Conservation (phyloP, 2,329 filamentous ascomycete genomes). For the Penicillium sp. region DNA sequence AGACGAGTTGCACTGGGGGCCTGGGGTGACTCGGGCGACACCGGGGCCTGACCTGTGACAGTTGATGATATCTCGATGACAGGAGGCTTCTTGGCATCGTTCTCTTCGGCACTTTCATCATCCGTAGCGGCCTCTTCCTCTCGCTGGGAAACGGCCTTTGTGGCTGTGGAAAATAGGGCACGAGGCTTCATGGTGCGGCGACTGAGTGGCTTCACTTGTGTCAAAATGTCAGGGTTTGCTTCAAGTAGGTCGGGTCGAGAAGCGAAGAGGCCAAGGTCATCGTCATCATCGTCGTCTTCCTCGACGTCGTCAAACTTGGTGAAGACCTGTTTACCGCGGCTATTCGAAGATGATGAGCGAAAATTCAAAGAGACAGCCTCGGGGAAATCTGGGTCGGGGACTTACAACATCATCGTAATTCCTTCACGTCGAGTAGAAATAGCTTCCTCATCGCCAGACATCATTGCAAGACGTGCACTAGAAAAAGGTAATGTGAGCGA, state of each 20-base stretch:
- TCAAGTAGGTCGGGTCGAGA: slow-evolving; percentile 34
- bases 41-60: slow-evolving; percentile 15
- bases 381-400: slow-evolving; percentile 15
- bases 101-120: slow-evolving; percentile 41
- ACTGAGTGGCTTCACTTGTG: slow-evolving; percentile 46
- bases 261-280: slow-evolving; percentile 40
- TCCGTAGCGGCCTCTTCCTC: slow-evolving; percentile 50
- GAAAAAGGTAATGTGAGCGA: neutral
- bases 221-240: slow-evolving; percentile 20
- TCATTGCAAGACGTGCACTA: neutral
- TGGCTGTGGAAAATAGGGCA: slow-evolving; percentile 50
- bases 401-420: slow-evolving; percentile 58
- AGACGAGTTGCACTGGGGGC: slow-evolving; percentile 31
- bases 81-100: slow-evolving; percentile 10
- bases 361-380: slow-evolving; percentile 21
- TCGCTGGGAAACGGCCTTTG: slow-evolving; percentile 27
- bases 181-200: slow-evolving; percentile 55
- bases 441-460: neutral
- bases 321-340: slow-evolving; percentile 58
- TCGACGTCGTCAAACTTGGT: slow-evolving; percentile 43
- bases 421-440: slow-evolving; percentile 47
- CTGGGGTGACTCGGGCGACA: slow-evolving; percentile 8
- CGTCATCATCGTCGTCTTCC: slow-evolving; percentile 38
- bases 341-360: slow-evolving; percentile 21
- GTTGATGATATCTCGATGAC: slow-evolving; percentile 14